Conservation (phyloP, 2,329 filamentous ascomycete genomes). For the Fusarium setosum region DNA sequence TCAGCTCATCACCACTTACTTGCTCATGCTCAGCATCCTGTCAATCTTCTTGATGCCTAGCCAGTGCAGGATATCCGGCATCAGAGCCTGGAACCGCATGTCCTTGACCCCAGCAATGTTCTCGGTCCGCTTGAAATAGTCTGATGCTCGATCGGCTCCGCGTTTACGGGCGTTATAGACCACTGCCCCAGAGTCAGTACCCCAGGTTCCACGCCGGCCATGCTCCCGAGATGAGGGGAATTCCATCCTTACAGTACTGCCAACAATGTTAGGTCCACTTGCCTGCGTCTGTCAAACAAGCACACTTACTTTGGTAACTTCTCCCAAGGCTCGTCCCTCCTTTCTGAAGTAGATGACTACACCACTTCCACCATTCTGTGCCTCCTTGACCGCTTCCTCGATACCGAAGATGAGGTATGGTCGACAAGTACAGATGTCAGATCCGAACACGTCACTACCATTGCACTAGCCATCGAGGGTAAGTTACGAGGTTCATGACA, state of each 20-base stretch:
- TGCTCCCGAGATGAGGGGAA: not conserved
- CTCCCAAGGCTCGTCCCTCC: conserved; percentile 92
- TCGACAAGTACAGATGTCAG: conserved; percentile 96
- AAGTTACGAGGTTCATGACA: not conserved
- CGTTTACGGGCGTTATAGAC: conserved; percentile 86
- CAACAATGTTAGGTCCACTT: conserved; percentile 27
- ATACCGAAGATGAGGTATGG: conserved; percentile 98
- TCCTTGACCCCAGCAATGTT: conserved; percentile 97
- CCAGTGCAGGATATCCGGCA: conserved; percentile 99
- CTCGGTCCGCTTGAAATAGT: conserved; percentile 98
- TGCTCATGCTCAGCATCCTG: conserved; percentile 98
- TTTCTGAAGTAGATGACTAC: conserved; percentile 99
- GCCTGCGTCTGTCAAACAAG: not conserved
- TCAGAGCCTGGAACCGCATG: conserved; percentile 98
- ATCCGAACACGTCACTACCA: conserved; percentile 96
- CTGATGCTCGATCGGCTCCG: conserved; percentile 82
- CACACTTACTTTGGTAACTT: conserved; percentile 87
- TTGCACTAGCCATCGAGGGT: conserved; percentile 72
- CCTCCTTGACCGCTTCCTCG: conserved; percentile 96
- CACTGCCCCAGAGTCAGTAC: conserved; percentile 50
- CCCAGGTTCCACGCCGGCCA: conserved; percentile 15
- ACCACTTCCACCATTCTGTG: conserved; percentile 91
- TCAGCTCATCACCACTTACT: conserved; percentile 65
- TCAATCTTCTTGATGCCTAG: conserved; percentile 99
- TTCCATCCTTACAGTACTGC: conserved; percentile 37